These are phyloP conservation scores for Pluteus cervinus DNA, from an alignment of 768 basidiomycete genomes.

Conservation along the genomic window DNA sequence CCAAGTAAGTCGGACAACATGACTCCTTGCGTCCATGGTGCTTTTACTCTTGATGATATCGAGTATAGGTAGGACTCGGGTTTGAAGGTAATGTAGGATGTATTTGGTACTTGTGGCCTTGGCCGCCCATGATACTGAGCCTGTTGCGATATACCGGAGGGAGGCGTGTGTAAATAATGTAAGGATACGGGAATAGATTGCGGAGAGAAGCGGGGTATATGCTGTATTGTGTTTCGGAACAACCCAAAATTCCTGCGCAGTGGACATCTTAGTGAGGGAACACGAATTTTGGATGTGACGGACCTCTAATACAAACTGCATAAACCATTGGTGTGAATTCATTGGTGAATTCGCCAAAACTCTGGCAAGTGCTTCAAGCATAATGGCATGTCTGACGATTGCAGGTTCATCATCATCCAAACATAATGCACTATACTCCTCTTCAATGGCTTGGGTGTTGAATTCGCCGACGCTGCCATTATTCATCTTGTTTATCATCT, in stretches of 20 bases:
- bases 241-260: constrained; percentile 44
- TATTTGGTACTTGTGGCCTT: too few relatives aligned
- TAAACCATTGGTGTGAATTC: constrained; percentile 41
- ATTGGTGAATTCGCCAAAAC: constrained; percentile 46
- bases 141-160: constrained; percentile 17
- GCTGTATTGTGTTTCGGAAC: constrained; percentile 20
- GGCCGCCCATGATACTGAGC: constrained; percentile 17
- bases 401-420: constrained; percentile 29
- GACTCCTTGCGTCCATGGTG: constrained; percentile 2
- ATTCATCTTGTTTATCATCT: constrained; percentile 38
- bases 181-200: constrained; percentile 40
- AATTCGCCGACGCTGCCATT: constrained; percentile 45
- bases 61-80: constrained; percentile 35
- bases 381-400: constrained; percentile 27
- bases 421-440: constrained; percentile 39
- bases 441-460: constrained; percentile 37
- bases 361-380: constrained; percentile 41
- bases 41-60: background rate
- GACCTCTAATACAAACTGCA: constrained; percentile 48
- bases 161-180: constrained; percentile 28
- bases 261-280: background rate
- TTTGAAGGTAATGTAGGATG: constrained; percentile 22
- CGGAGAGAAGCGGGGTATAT: constrained; percentile 38
- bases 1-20: constrained; percentile 7
- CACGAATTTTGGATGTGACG: constrained; percentile 6